A percentile compares a stretch with the other conserved stretches of the same genome.
phyloP scores from a whole-genome alignment of 1,139 yeast genomes.

The Arxiozyma telluris region DNA sequence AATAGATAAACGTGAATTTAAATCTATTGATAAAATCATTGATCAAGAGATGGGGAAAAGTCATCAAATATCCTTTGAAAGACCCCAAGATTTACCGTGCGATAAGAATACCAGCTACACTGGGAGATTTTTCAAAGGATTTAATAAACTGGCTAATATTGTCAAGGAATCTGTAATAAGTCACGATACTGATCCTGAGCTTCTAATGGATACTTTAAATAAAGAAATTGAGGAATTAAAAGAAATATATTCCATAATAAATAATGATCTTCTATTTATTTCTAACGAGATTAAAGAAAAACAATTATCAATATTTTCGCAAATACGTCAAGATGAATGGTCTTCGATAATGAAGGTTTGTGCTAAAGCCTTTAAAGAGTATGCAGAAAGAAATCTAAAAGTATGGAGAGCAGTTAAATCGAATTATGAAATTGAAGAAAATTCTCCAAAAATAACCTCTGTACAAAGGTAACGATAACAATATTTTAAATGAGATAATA shows the following conservation, averaged over 20 bases:
- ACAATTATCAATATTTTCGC: slow-evolving; percentile 23
- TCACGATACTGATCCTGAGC: slow-evolving; percentile 24
- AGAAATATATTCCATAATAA: slow-evolving; percentile 28
- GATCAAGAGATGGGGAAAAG: slow-evolving; percentile 28
- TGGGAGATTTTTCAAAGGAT: slow-evolving; percentile 20
- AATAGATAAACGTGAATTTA: slow-evolving; percentile 28
- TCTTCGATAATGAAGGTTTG: slow-evolving; percentile 19
- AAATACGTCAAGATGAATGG: slow-evolving; percentile 25
- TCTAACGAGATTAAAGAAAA: slow-evolving; percentile 25
- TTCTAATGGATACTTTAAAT: slow-evolving; percentile 20
- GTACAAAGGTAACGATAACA: not conserved
- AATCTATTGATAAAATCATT: slow-evolving; percentile 28
- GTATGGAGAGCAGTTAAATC: slow-evolving; percentile 33
- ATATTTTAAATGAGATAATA: not conserved
- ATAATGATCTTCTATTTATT: slow-evolving; percentile 29
- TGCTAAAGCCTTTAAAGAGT: slow-evolving; percentile 26
- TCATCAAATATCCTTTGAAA: slow-evolving; percentile 22
- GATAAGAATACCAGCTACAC: slow-evolving; percentile 17
- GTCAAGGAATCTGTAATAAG: slow-evolving; percentile 32
- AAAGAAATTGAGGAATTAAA: slow-evolving; percentile 28
- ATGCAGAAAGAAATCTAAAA: slow-evolving; percentile 29
- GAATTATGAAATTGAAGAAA: slow-evolving; percentile 1
- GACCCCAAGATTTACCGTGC: slow-evolving; percentile 11
- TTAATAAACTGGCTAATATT: slow-evolving; percentile 27
- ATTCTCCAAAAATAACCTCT: not conserved